Base-by-base conservation (phyloP, 2,329 filamentous ascomycete species). In the Malbranchea zuffiana region DNA sequence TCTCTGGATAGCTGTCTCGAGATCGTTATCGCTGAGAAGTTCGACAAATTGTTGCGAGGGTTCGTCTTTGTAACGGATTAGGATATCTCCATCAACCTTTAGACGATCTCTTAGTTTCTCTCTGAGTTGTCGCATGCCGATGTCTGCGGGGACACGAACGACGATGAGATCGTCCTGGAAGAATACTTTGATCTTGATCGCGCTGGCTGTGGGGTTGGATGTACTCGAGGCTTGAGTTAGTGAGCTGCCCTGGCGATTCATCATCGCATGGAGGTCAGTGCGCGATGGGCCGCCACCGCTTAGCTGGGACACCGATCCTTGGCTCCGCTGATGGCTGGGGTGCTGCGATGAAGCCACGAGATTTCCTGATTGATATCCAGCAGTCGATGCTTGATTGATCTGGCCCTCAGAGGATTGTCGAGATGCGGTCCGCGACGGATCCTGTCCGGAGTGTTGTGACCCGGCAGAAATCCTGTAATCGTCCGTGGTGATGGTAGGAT, bases 121-220 rank as follows among this genome's bases (percentile, higher is more conserved):
- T 49, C 80, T 80, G 6, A 98, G 70, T 43, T 85, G 80, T 36
- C 74, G 68, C 58, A 80, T 90, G 37, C 72, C 72, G 50, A 92
- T 85, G 37, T 92, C 82, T 1, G 73, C 72, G 0, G 88, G 81
- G 38, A 96, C 84, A 21, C 87, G 79, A 51, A 98, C 86, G 29
- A 90, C 82, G 47, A 95, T 88, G 39, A 92, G 75, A 48, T 95
- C 88, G 43, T 87, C 81, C 47, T 88, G 82, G 65, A 85, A 95
- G 65, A 83, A 90, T 37, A 95, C 80, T 64, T 96, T 96, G 56
- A 96, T 82, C 61, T 95, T 96, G 66, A 95, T 80, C 3, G 75
- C 72, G 5, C 70, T 63, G 54, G 21, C 59, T 56, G 37, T 67
- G 62, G 49, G 49, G 42, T 52, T 56, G 6, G 61, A 61, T 4